Conservation (phyloP, 805 yeast genomes). For the Candida glaebosa region DNA sequence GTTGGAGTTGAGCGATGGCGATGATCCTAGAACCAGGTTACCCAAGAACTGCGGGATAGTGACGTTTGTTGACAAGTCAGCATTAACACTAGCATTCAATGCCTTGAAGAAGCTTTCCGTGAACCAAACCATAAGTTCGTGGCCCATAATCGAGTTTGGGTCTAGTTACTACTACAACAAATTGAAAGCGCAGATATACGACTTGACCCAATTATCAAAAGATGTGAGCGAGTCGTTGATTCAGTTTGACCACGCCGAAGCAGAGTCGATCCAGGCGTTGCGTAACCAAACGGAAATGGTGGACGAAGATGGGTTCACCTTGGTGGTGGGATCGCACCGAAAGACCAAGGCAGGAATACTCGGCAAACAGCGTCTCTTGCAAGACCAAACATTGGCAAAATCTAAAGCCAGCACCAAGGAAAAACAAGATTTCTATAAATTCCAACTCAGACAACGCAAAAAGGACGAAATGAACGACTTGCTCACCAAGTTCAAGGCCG, state of each 20-base stretch:
- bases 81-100: conserved; percentile 59
- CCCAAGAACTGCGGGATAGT: conserved; percentile 76
- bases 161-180: conserved; percentile 42
- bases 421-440: conserved; percentile 89
- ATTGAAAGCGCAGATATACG: conserved; percentile 34
- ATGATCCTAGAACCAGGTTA: conserved; percentile 37
- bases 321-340: conserved; percentile 84
- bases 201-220: conserved; percentile 48
- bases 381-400: conserved; percentile 33
- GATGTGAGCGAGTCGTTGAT: conserved; percentile 60
- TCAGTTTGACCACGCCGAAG: conserved; percentile 70
- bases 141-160: conserved; percentile 33
- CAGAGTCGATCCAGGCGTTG: conserved; percentile 52
- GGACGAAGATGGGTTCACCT: conserved; percentile 92
- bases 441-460: conserved; percentile 92
- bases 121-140: conserved; percentile 21
- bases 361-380: conserved; percentile 48
- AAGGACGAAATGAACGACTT: conserved; percentile 89
- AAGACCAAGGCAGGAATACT: conserved; percentile 72
- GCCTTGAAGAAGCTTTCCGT: conserved; percentile 52
- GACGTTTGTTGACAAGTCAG: conserved; percentile 68
- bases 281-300: conserved; percentile 57
- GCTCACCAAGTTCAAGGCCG: conserved; percentile 78
- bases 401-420: conserved; percentile 66
- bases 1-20: conserved; percentile 30